A percentile compares a stretch with the other conserved stretches of the same genome.
These are phyloP conservation scores for Carex parvula DNA, from an alignment of 176 grass and related monocot genomes.

Conservation along the genomic window DNA sequence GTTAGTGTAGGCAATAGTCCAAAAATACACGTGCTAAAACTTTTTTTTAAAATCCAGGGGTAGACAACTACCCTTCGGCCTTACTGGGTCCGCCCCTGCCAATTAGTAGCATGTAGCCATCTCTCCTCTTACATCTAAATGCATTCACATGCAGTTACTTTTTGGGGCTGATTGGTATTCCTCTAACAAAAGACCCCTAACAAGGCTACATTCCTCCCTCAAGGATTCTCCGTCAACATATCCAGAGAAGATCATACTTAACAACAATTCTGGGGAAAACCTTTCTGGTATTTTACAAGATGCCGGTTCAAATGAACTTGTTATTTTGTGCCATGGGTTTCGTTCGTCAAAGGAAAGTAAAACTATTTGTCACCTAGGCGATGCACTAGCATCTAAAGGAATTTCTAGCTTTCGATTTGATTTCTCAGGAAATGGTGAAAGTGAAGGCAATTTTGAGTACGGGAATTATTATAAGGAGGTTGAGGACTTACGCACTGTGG, in stretches of 20 bases:
- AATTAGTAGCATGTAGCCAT: background rate
- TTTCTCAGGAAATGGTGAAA: conserved; percentile 79
- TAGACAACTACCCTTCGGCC: too few relatives aligned
- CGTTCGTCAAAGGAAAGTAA: conserved; percentile 76
- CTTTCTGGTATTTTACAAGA: conserved; percentile 60
- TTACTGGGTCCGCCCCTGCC: too few relatives aligned
- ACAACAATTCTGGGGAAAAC: conserved; percentile 58
- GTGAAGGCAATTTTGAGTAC: conserved; percentile 82
- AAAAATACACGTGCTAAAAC: too few relatives aligned
- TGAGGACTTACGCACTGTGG: conserved; percentile 51
- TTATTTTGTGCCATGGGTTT: conserved; percentile 94
- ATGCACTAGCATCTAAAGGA: conserved; percentile 56
- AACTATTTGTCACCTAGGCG: conserved; percentile 45
- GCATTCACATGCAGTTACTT: conserved; percentile 50
- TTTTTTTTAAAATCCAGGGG: too few relatives aligned
- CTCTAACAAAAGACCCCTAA: conserved; percentile 21
- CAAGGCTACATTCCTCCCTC: conserved; percentile 37
- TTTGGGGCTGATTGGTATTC: conserved; percentile 41
- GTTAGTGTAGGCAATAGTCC: too few relatives aligned
- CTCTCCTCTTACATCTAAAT: conserved; percentile 4
- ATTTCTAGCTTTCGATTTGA: conserved; percentile 68
- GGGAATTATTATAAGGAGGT: conserved; percentile 78
- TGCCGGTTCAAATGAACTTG: conserved; percentile 60
- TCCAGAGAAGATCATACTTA: conserved; percentile 64
- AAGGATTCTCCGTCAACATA: conserved; percentile 34